Base-by-base conservation (phyloP, 371 early-diverging fungal species). In the Rhizopus delemar region DNA sequence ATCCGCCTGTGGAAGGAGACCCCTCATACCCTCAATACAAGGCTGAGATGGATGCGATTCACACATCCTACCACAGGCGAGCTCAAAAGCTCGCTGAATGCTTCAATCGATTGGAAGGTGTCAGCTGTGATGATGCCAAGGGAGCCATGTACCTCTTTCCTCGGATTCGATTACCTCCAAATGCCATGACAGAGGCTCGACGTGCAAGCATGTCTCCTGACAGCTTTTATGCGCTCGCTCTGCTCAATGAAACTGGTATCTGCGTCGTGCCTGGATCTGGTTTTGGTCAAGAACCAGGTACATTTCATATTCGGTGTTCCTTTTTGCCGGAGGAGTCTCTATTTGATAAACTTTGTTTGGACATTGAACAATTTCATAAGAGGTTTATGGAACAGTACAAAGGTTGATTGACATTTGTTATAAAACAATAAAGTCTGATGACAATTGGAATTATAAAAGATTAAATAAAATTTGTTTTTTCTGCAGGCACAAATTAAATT, bases 71-170 rank as follows among this genome's bases (percentile, higher is more conserved):
- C 54, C 80, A 80, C 65, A 85, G 93, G 46, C 82, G 98, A 41
- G 88, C 95, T 33, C 70, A 69, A 50, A 87, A 82, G 50, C 81
- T 98, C 13, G 86, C 86, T 15, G 72, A 63, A 5, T 88, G 85
- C 6, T 92, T 98, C 68, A 97, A 96, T 75, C 53, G 56, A 22
- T 75, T 97, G 69, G 92, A 93, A 65, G 93, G 90, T 15, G 91
- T 94, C 16, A 81, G 83, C 22, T 98, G 98, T 76, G 89, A 95
- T 69, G 71, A 77, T 52, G 95, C 97, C 6, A 62, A 84, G 63
- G 99, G 99, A 12, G 87, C 99, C 54, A 91, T 98, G 95, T 98
- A 98, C 67, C 82, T 97, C 39, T 97, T 97, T 85, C 98, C 97
- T 1, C 79, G 69, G 35, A 83, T 98, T 51, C 68, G 72, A 5